Percentiles rank a stretch among this genome's conserved stretches.
Evolutionary conservation across 1,139 yeast species (phyloP).

Genomic region (Pichia sp.): DNA sequence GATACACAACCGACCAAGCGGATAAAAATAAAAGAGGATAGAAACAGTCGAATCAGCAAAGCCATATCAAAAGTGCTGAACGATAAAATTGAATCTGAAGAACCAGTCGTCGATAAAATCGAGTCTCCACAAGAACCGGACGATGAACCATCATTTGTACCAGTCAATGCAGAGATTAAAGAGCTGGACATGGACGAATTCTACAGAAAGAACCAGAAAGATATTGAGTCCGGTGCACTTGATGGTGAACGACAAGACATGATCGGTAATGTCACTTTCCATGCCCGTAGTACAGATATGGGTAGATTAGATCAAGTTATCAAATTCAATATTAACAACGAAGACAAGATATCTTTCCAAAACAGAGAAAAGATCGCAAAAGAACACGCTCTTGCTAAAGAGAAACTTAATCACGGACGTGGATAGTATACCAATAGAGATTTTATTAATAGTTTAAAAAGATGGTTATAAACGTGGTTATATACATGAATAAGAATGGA

Average conservation of each 20-base stretch:
- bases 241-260: conserved; percentile 22
- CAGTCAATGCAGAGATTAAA: conserved; percentile 14
- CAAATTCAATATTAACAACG: conserved; percentile 29
- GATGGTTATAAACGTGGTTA: not conserved
- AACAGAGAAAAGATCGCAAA: conserved; percentile 17
- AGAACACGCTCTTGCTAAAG: conserved; percentile 15
- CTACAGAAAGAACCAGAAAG: conserved; percentile 25
- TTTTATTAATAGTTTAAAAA: not conserved
- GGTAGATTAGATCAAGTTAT: conserved; percentile 31
- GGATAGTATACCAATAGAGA: not conserved
- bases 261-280: conserved; percentile 22
- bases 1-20: no score
- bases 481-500: not conserved
- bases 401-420: conserved; percentile 3
- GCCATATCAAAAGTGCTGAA: not conserved
- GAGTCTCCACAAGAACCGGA: no score
- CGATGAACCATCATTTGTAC: not conserved
- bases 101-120: no score
- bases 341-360: conserved; percentile 22
- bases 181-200: conserved; percentile 29
- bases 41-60: not conserved
- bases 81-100: not conserved
- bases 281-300: conserved; percentile 15
- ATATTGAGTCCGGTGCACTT: conserved; percentile 28
- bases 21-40: no score